Conservation (phyloP, 768 basidiomycete species). For the Megacollybia marginata region DNA sequence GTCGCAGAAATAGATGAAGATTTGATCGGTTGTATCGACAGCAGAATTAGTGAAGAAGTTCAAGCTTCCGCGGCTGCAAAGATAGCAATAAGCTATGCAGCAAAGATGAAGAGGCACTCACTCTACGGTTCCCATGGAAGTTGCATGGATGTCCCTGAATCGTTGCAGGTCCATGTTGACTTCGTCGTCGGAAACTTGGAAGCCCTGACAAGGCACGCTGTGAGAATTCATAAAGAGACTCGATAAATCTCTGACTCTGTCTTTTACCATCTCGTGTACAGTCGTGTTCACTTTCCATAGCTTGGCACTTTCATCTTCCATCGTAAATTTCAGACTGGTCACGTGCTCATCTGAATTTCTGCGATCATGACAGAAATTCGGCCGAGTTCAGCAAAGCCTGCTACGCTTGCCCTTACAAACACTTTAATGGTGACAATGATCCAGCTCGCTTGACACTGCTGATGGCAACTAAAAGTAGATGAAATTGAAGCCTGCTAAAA, state of each 20-base stretch:
- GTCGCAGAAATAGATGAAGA: slow-evolving; percentile 95
- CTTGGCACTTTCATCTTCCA: slow-evolving; percentile 70
- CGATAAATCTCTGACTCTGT: slow-evolving; percentile 60
- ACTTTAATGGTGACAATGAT: slow-evolving; percentile 37
- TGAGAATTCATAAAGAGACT: neutral
- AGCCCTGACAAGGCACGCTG: slow-evolving; percentile 51
- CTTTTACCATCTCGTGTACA: slow-evolving; percentile 91
- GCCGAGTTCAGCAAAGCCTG: slow-evolving; percentile 3
- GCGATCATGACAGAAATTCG: neutral
- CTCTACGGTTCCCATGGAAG: slow-evolving; percentile 75
- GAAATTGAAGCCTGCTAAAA: slow-evolving; percentile 82
- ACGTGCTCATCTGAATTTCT: slow-evolving; percentile 26
- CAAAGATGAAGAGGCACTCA: slow-evolving; percentile 35
- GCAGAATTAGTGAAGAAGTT: slow-evolving; percentile 84
- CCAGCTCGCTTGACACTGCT: neutral
- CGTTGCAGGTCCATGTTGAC: slow-evolving; percentile 78
- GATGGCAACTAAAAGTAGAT: slow-evolving; percentile 30
- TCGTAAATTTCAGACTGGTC: slow-evolving; percentile 62
- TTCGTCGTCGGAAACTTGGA: slow-evolving; percentile 91
- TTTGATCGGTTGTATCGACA: slow-evolving; percentile 63
- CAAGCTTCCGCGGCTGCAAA: slow-evolving; percentile 71
- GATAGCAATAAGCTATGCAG: slow-evolving; percentile 4
- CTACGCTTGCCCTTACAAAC: slow-evolving; percentile 39
- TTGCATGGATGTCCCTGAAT: slow-evolving; percentile 71
- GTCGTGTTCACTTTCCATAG: slow-evolving; percentile 96